These are phyloP conservation scores for Trypanosoma avium DNA, from an alignment of 208 protist genomes.

Conservation along the genomic window DNA sequence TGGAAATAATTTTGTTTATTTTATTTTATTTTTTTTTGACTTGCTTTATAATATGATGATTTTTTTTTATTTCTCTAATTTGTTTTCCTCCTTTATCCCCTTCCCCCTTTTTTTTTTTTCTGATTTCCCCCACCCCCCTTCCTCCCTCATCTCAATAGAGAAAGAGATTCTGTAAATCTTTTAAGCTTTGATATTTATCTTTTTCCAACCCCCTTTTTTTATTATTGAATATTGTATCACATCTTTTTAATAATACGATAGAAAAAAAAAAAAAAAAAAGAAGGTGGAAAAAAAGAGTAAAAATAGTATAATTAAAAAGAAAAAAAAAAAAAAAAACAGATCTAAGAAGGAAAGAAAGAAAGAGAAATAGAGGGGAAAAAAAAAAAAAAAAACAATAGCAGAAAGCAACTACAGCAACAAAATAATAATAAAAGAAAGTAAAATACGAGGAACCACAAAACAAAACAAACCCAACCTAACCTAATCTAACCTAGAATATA, in stretches of 20 bases:
- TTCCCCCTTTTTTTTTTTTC: too few species aligned
- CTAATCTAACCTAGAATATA: too few species aligned
- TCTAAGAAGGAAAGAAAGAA: not conserved
- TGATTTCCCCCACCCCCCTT: too few species aligned
- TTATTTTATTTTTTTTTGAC: slow-evolving; percentile 2
- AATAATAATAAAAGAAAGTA: not conserved
- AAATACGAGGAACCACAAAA: too few species aligned
- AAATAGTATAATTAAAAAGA: not conserved
- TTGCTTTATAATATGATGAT: not conserved
- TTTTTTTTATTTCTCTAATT: not conserved
- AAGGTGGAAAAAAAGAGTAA: not conserved
- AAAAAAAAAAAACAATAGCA: not conserved
- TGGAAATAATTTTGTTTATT: slow-evolving; percentile 1
- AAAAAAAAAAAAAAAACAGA: not conserved
- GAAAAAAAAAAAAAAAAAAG: not conserved
- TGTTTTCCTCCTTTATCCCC: not conserved
- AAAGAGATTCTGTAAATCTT: too few species aligned
- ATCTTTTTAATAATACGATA: too few species aligned
- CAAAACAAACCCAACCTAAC: too few species aligned
- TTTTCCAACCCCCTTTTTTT: too few species aligned
- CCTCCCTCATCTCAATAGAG: too few species aligned
- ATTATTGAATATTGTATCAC: too few species aligned
- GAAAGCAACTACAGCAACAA: not conserved
- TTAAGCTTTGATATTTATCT: too few species aligned
- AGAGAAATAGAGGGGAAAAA: not conserved